Base-by-base conservation (phyloP, 805 yeast genomes). In the Myxozyma neglecta region DNA sequence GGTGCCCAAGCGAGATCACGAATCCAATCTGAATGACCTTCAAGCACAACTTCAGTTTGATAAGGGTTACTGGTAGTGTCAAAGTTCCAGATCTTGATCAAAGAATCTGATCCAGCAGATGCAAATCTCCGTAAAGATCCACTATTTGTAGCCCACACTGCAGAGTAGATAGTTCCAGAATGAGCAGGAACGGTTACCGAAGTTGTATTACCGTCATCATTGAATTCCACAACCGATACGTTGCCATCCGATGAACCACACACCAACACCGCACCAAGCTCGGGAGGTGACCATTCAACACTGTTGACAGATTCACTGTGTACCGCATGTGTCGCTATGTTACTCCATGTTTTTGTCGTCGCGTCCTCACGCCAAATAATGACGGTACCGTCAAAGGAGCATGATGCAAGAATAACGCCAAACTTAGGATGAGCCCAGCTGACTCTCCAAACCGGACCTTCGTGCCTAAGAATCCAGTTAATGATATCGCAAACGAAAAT, bases 1-100 rank as follows among this genome's bases (percentile, higher is more conserved):
- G 98, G 97, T 20, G 97, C 90, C 99, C 99, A 94, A 3, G 96
- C 90, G 63, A 93, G 97, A 74, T 94, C 99, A 76, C 99, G 86
- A 39, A 94, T 97, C 99, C 99, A 94, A 75, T 94, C 99, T 16
- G 89, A 81, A 75, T 94, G 99, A 45, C 97, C 99, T 66, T 85
- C 86, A 57, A 94, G 81, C 34, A 84, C 82, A 47, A 86, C 86
- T 74, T 93, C 97, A 70, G 86, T 81, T 32, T 81, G 81, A 73
- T 89, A 90, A 34, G 82, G 82, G 68, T 81, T 82, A 51, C 71
- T 69, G 6, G 81, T 75, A 10, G 83, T 76, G 16, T 61, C 61
- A 69, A 77, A 85, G 70, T 80, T 83, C 99, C 99, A 94, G 70
- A 94, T 85, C 74, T 90, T 92, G 60, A 92, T 96, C 69, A 90